Evolutionary conservation across 1,139 yeast species (phyloP).

Genomic region (Pichia sp.): DNA sequence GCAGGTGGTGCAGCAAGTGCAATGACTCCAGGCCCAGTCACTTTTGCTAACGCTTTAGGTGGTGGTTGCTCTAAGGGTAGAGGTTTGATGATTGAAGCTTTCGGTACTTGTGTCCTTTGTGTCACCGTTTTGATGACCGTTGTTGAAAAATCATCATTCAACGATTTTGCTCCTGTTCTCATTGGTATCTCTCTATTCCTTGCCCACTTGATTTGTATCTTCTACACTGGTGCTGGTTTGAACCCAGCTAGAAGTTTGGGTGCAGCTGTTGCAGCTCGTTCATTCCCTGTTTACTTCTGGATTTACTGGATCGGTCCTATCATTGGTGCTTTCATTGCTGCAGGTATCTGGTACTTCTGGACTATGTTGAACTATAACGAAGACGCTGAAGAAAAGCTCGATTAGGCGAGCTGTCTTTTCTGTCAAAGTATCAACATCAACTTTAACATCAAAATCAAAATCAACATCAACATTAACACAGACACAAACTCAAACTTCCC

Average conservation of each 20-base stretch:
- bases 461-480: too few species aligned
- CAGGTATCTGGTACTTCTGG: conserved; percentile 59
- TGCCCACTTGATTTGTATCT: conserved; percentile 76
- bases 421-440: neutral
- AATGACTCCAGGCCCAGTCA: conserved; percentile 76
- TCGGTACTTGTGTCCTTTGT: conserved; percentile 69
- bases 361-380: conserved; percentile 64
- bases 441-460: too few species aligned
- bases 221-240: conserved; percentile 86
- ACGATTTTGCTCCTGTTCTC: conserved; percentile 74
- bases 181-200: conserved; percentile 79
- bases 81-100: conserved; percentile 79
- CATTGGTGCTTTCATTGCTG: conserved; percentile 62
- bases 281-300: conserved; percentile 84
- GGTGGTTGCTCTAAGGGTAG: conserved; percentile 66
- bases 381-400: conserved; percentile 15
- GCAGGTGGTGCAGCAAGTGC: conserved; percentile 90
- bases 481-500: too few species aligned
- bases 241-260: conserved; percentile 91
- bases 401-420: conserved; percentile 5
- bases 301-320: conserved; percentile 89
- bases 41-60: conserved; percentile 67
- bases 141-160: conserved; percentile 73
- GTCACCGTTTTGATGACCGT: conserved; percentile 76
- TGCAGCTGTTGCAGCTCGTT: conserved; percentile 52